These are phyloP conservation scores for carrot (Daucus carota) DNA, from an alignment of 129 eudicot genomes.

Conservation along the genomic window DNA sequence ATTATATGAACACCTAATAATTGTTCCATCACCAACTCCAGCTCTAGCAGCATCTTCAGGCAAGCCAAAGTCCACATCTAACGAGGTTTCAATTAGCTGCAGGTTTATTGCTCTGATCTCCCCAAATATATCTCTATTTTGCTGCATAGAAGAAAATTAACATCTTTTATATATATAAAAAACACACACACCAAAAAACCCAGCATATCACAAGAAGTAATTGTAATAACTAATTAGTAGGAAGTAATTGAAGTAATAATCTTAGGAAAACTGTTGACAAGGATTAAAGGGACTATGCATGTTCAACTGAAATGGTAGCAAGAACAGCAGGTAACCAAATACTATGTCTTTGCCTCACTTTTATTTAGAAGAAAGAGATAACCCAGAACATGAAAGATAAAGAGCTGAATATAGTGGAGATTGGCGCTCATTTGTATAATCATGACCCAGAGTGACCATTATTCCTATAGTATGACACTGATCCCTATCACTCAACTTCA, in stretches of 20 bases:
- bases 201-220: neutral
- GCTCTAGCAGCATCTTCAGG: constrained; percentile 1
- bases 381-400: neutral
- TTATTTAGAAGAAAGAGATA: neutral
- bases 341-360: neutral
- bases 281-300: neutral
- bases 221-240: neutral
- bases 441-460: neutral
- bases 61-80: neutral
- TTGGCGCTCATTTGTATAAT: neutral
- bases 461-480: neutral
- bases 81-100: constrained; percentile 10
- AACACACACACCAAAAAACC: no score
- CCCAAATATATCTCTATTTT: neutral
- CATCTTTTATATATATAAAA: neutral
- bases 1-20: constrained; percentile 7
- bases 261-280: neutral
- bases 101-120: constrained; percentile 6
- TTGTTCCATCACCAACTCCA: neutral
- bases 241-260: no score
- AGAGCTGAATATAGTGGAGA: neutral
- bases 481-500: neutral
- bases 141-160: neutral
- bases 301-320: neutral
- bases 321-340: neutral